These are phyloP conservation scores for Venturia carpophila DNA, from an alignment of 2,329 filamentous ascomycete species.

Conservation along the genomic window DNA sequence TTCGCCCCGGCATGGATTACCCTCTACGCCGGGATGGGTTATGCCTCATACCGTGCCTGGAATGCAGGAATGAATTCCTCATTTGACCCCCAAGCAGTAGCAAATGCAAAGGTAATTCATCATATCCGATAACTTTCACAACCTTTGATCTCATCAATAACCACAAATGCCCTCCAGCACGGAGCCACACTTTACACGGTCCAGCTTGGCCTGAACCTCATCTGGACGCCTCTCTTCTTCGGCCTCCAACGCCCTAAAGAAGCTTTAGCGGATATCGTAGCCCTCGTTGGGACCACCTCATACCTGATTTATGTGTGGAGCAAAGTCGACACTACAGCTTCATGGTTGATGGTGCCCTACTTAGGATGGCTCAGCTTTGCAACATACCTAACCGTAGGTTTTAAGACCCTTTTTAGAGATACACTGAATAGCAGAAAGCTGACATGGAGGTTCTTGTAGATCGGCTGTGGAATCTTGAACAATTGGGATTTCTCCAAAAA, in stretches of 20 bases:
- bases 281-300: constrained; percentile 61
- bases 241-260: constrained; percentile 62
- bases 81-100: constrained; percentile 36
- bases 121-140: neutral
- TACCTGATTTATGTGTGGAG: constrained; percentile 73
- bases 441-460: constrained; percentile 22
- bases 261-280: constrained; percentile 67
- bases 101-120: constrained; percentile 46
- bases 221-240: constrained; percentile 94
- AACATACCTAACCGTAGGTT: constrained; percentile 64
- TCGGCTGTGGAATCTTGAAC: constrained; percentile 33
- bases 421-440: neutral
- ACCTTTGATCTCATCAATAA: neutral
- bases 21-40: constrained; percentile 70
- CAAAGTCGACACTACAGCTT: constrained; percentile 62
- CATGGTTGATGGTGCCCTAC: constrained; percentile 72
- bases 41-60: constrained; percentile 73
- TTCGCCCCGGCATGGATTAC: constrained; percentile 53
- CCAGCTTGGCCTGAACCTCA: constrained; percentile 75
- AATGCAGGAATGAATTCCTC: constrained; percentile 52
- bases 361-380: constrained; percentile 81
- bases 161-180: constrained; percentile 29
- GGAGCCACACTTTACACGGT: constrained; percentile 76
- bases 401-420: neutral
- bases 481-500: constrained; percentile 31